A percentile compares a stretch with the other conserved stretches of the same genome.
These are phyloP conservation scores for Cenchrus fungigraminus DNA, from an alignment of 176 grass and related monocot species.

Conservation along the genomic window DNA sequence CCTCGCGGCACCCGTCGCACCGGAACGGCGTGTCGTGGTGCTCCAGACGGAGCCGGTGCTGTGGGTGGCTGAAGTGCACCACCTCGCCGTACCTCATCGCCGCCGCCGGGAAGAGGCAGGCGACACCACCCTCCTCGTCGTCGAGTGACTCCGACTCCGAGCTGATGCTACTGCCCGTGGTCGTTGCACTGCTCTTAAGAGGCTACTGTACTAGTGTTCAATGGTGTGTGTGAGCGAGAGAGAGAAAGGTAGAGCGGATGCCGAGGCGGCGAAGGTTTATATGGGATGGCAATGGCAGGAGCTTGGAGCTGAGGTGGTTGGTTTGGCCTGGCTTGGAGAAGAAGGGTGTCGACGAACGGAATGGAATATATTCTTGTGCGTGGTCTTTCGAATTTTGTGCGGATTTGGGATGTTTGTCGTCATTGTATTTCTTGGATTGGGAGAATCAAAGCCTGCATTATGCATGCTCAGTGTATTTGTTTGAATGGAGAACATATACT, in stretches of 20 bases:
- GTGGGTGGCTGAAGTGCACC: conserved; percentile 86
- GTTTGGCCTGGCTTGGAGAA: conserved; percentile 9
- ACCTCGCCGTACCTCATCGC: conserved; percentile 89
- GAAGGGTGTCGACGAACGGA: conserved; percentile 39
- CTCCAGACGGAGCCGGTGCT: conserved; percentile 86
- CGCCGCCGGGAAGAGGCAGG: background rate
- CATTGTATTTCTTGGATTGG: background rate
- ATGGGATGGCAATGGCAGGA: background rate
- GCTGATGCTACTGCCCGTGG: background rate
- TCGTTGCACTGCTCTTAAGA: background rate
- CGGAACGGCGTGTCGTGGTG: conserved; percentile 80
- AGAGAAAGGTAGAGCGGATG: background rate
- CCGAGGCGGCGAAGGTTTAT: background rate
- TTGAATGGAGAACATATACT: background rate
- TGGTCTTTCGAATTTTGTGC: background rate
- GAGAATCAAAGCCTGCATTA: background rate
- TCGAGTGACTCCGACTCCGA: background rate
- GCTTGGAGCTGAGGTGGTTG: background rate
- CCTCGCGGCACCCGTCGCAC: conserved; percentile 91
- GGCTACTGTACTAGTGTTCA: background rate
- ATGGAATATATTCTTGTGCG: conserved; percentile 37
- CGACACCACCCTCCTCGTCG: background rate
- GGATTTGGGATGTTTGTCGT: conserved; percentile 22
- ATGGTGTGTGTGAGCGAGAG: background rate
- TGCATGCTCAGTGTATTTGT: conserved; percentile 9